Base-by-base conservation (phyloP, 2,329 filamentous ascomycete genomes). In the Paecilomyces sp. region DNA sequence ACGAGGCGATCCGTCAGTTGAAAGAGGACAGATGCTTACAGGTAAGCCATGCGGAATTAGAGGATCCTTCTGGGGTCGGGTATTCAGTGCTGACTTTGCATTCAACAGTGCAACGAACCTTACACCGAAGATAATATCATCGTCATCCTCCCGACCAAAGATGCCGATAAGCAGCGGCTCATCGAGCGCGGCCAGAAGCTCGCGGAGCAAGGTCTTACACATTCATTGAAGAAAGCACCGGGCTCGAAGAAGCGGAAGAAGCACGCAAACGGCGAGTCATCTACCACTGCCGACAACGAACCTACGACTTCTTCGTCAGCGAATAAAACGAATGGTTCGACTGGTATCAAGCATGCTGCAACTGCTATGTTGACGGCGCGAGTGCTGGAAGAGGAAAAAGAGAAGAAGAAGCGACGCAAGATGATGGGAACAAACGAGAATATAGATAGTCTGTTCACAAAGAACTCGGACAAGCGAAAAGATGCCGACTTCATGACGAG, bases 301-400 rank as follows among this genome's bases (percentile, higher is more conserved):
- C 58, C 31, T 25, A 9, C 24, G 13, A 6, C 51, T 6, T 31
- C 57, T 47, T 34, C 56, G 18, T 24, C 56, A 8, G 25, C 12
- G 12, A 30, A 31, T 6, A 68, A 68, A 51, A 12, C 61, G n/a
- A 28, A 56, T 79, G 58, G 66, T 28, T 62, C 65, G 4, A 76
- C 81, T 57, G 86, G 88, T 11, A 96, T 97, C 74, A 96, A 96
- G 73, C 96, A 97, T 67, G 81, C 90, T 0, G 84, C 90, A 58
- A 94, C 94, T 0, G 92, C 93, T 0, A 89, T 87, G 3, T 77
- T 99, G 52, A 96, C 93, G 0, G 90, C 89, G 0, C 92, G 88
- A 66, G 92, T 99, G 0, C 74, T 97, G 28, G 88, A 89, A 25
- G 93, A 97, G 68, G 91, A 97, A 72, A 89, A 93, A 56, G 86